Conservation (phyloP, 306 rosid species). For the Cucumis cinereus region DNA sequence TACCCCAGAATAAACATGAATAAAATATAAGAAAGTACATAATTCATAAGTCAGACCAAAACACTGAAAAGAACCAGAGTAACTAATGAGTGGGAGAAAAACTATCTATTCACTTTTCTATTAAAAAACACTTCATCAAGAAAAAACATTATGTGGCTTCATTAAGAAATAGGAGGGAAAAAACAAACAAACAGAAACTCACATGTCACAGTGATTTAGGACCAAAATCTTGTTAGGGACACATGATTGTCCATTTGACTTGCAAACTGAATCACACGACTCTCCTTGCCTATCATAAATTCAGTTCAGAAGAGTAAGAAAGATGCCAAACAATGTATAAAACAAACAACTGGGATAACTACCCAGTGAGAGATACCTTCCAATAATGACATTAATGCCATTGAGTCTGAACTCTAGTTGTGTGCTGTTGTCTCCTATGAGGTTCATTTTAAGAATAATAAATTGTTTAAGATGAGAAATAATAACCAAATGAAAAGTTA, state of each 20-base stretch:
- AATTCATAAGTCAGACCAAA: not conserved
- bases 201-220: constrained; percentile 85
- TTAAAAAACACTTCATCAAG: not conserved
- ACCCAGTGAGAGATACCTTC: constrained; percentile 41
- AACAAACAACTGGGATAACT: not conserved
- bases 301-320: constrained; percentile 21
- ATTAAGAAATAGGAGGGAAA: not conserved
- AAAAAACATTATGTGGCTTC: not conserved
- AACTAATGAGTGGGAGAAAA: not conserved
- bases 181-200: constrained; percentile 13
- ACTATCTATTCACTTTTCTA: not conserved
- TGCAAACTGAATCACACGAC: constrained; percentile 81
- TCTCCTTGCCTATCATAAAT: constrained; percentile 66
- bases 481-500: not conserved
- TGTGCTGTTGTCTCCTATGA: constrained; percentile 34
- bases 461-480: not conserved
- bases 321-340: not conserved
- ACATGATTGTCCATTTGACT: constrained; percentile 70
- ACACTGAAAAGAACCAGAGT: not conserved
- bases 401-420: constrained; percentile 53
- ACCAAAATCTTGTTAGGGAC: constrained; percentile 72
- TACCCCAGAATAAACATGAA: constrained; percentile 18
- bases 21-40: not conserved
- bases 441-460: not conserved
- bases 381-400: constrained; percentile 72